These are phyloP conservation scores for Lipomyces mesembrius DNA, from an alignment of 805 yeast species.

Conservation along the genomic window DNA sequence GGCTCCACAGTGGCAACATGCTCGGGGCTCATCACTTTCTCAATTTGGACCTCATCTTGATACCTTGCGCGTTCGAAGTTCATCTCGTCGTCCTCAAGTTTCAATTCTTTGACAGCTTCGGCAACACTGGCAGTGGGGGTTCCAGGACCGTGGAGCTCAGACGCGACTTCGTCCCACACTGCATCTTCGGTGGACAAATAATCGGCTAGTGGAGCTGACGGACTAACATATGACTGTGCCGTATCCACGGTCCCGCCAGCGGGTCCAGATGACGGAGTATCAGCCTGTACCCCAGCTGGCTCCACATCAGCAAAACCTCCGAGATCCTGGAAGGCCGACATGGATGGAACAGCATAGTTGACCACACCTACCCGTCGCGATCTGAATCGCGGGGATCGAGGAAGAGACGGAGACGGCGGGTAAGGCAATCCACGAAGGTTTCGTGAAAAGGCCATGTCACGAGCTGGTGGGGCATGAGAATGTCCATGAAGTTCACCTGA, in stretches of 20 bases:
- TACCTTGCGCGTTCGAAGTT: slow-evolving; percentile 11
- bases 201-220: slow-evolving; percentile 9
- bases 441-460: neutral
- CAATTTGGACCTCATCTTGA: slow-evolving; percentile 15
- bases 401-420: neutral
- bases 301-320: neutral
- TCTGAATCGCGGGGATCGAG: neutral
- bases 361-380: neutral
- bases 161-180: slow-evolving; percentile 29
- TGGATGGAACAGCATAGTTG: slow-evolving; percentile 1
- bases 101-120: slow-evolving; percentile 22
- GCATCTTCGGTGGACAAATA: slow-evolving; percentile 2
- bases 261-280: neutral
- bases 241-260: neutral
- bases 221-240: neutral
- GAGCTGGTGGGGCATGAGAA: neutral
- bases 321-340: slow-evolving; percentile 2
- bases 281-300: neutral
- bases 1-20: slow-evolving; percentile 1
- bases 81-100: slow-evolving; percentile 19
- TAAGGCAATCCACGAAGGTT: neutral
- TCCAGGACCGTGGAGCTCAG: slow-evolving; percentile 14
- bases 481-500: neutral
- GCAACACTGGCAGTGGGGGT: slow-evolving; percentile 6
- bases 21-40: slow-evolving; percentile 11